phyloP scores from a whole-genome alignment of 2,329 filamentous ascomycete genomes.

The Apiospora aurea region DNA sequence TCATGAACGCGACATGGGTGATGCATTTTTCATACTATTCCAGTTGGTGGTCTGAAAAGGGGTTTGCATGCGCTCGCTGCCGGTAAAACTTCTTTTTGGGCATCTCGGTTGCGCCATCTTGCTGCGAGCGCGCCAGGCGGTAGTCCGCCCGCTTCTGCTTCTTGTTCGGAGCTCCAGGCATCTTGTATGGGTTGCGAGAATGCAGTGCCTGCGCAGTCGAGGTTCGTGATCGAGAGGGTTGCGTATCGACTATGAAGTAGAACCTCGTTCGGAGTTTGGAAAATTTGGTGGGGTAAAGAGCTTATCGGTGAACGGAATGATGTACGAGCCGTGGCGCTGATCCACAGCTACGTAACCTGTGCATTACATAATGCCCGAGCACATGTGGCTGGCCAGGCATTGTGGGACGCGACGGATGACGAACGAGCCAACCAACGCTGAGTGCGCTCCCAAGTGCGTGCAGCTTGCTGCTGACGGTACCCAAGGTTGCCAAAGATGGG shows the following conservation, averaged over 20 bases:
- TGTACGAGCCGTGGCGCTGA: background rate
- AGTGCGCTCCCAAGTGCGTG: constrained; percentile 5
- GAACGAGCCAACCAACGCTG: background rate
- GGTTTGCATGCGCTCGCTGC: constrained; percentile 96
- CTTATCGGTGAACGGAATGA: background rate
- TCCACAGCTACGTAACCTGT: background rate
- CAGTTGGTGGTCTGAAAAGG: constrained; percentile 92
- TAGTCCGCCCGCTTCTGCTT: constrained; percentile 72
- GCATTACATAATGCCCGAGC: background rate
- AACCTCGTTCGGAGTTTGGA: constrained; percentile 3
- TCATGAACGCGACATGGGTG: background rate
- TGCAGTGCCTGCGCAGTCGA: background rate
- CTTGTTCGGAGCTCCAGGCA: constrained; percentile 60
- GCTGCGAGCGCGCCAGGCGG: constrained; percentile 57
- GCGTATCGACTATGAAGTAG: background rate
- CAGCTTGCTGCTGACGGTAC: background rate
- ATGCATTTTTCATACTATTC: constrained; percentile 72
- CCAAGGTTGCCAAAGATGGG: background rate
- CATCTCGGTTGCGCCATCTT: constrained; percentile 65
- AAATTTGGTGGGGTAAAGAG: constrained; percentile 7
- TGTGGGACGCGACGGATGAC: background rate
- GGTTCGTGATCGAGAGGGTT: background rate
- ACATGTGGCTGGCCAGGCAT: background rate
- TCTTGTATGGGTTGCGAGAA: constrained; percentile 33
- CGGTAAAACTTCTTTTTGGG: constrained; percentile 97